Evolutionary conservation across 345 rosid species (phyloP).

Genomic region (Boechera retrofracta): DNA sequence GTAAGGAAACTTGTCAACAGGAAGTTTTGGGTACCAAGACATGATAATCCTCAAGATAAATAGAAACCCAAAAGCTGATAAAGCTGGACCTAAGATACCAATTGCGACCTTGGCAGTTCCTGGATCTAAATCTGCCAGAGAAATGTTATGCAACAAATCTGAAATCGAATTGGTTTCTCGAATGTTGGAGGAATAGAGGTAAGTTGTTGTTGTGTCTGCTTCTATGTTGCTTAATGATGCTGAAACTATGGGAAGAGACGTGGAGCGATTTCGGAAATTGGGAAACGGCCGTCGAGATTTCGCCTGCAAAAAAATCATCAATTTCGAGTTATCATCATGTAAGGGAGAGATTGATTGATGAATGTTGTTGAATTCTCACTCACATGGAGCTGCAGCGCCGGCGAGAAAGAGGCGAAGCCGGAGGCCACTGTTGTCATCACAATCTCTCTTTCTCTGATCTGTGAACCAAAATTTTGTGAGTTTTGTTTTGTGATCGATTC

Average conservation of each 20-base stretch:
- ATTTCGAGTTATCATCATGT: background rate
- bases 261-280: background rate
- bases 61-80: conserved; percentile 74
- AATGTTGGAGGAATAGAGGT: background rate
- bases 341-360: background rate
- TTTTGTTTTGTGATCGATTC: conserved; percentile 14
- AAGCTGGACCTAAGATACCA: conserved; percentile 69
- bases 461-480: background rate
- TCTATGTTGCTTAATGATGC: conserved; percentile 29
- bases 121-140: conserved; percentile 73
- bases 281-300: conserved; percentile 25
- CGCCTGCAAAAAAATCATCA: conserved; percentile 17
- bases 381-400: conserved; percentile 21
- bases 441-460: conserved; percentile 3
- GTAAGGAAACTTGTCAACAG: conserved; percentile 81
- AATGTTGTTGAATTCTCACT: background rate
- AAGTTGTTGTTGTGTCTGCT: conserved; percentile 15
- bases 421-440: conserved; percentile 36
- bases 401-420: conserved; percentile 30
- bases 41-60: conserved; percentile 79
- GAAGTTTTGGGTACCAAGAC: conserved; percentile 98
- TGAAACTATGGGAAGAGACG: conserved; percentile 24
- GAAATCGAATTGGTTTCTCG: conserved; percentile 29
- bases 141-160: conserved; percentile 37
- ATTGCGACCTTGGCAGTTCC: conserved; percentile 75